These are phyloP conservation scores for Calonectria henricotiae DNA, from an alignment of 2,329 filamentous ascomycete species.

Conservation along the genomic window DNA sequence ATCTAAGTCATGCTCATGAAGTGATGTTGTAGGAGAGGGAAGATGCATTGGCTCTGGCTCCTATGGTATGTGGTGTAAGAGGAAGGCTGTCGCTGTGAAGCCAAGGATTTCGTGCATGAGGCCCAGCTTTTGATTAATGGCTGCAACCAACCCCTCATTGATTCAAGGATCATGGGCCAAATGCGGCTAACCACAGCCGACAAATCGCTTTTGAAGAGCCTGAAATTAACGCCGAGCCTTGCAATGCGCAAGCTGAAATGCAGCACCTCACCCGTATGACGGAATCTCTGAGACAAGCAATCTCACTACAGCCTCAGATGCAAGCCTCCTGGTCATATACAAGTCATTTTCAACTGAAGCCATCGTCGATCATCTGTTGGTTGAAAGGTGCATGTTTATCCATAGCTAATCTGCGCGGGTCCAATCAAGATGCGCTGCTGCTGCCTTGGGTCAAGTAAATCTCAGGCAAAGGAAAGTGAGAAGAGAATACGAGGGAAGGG, in stretches of 20 bases:
- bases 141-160: no score
- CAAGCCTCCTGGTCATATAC: constrained; percentile 10
- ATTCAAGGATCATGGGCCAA: no score
- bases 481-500: no score
- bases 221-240: neutral
- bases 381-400: neutral
- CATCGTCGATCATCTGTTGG: constrained; percentile 6
- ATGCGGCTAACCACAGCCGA: no score
- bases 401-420: no score
- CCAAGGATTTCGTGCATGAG: no score
- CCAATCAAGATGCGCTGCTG: neutral
- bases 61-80: neutral
- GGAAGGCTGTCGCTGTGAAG: neutral
- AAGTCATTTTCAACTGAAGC: constrained; percentile 16
- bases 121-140: no score
- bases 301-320: neutral
- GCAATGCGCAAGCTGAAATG: constrained; percentile 3
- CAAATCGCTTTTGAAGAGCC: no score
- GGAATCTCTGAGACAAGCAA: neutral
- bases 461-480: no score
- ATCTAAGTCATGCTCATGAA: neutral
- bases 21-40: neutral
- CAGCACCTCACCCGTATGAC: constrained; percentile 1
- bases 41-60: no score
- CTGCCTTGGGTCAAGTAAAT: no score